Conservation (phyloP, 306 rosid genomes). For the Citrullus mucosospermus region DNA sequence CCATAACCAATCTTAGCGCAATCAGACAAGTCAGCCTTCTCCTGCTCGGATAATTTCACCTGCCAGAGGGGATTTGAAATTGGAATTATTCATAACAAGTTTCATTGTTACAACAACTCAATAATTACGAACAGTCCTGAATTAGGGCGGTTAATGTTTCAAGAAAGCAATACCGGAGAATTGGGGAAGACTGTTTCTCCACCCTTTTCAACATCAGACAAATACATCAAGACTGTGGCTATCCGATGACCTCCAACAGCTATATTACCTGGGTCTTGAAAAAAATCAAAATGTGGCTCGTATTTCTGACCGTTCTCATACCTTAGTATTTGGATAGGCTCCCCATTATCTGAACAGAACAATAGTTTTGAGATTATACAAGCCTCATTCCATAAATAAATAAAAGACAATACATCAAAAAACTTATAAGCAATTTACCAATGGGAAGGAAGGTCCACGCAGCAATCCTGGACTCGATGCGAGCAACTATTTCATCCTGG, state of each 20-base stretch:
- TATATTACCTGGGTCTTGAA: conserved; percentile 75
- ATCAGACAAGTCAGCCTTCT: conserved; percentile 46
- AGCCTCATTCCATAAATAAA: neutral
- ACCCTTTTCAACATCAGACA: conserved; percentile 76
- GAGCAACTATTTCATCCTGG: conserved; percentile 60
- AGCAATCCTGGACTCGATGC: conserved; percentile 63
- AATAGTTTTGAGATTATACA: neutral
- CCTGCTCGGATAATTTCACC: conserved; percentile 32
- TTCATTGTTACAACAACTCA: neutral
- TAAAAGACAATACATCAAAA: neutral
- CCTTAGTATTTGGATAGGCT: conserved; percentile 73
- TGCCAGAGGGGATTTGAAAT: conserved; percentile 13
- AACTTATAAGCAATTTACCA: conserved; percentile 28
- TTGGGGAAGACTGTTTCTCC: conserved; percentile 91
- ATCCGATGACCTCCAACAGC: conserved; percentile 76
- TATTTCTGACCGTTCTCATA: conserved; percentile 83
- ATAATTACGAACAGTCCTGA: neutral
- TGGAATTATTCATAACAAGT: neutral
- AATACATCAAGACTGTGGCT: conserved; percentile 89
- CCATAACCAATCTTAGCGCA: conserved; percentile 78
- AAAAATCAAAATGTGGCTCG: conserved; percentile 81
- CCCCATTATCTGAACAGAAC: conserved; percentile 64
- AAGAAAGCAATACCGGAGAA: conserved; percentile 32
- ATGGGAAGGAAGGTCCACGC: conserved; percentile 88
- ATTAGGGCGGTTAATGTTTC: neutral